Percentiles rank a stretch among this genome's conserved stretches.
Conservation (phyloP, 805 yeast species). For the Yamadazyma sp. region DNA sequence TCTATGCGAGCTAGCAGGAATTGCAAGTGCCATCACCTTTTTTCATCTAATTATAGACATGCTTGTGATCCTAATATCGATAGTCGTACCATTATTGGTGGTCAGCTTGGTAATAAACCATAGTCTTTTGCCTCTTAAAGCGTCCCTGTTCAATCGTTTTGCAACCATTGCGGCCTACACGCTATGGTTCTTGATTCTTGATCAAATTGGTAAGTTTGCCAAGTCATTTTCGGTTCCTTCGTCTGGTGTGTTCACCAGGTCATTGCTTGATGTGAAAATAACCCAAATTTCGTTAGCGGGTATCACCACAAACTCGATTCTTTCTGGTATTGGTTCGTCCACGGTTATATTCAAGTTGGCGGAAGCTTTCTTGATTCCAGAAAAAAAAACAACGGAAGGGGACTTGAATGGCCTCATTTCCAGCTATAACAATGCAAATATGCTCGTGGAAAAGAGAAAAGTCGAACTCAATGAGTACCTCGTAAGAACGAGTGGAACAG, state of each 20-base stretch:
- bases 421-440: slow-evolving; percentile 42
- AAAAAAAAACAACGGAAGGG: slow-evolving; percentile 20
- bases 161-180: slow-evolving; percentile 12
- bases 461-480: slow-evolving; percentile 26
- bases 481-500: slow-evolving; percentile 24
- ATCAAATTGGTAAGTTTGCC: slow-evolving; percentile 27
- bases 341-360: slow-evolving; percentile 39
- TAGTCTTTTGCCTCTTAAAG: slow-evolving; percentile 21
- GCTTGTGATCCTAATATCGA: slow-evolving; percentile 39
- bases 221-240: slow-evolving; percentile 8
- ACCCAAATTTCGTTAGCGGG: slow-evolving; percentile 50
- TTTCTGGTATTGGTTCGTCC: slow-evolving; percentile 54
- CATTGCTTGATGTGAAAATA: slow-evolving; percentile 42
- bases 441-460: slow-evolving; percentile 33
- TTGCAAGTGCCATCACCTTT: slow-evolving; percentile 25
- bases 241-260: slow-evolving; percentile 13
- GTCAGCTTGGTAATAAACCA: slow-evolving; percentile 31
- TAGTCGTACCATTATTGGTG: slow-evolving; percentile 45
- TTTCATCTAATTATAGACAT: slow-evolving; percentile 41
- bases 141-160: slow-evolving; percentile 4
- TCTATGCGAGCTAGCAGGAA: slow-evolving; percentile 35
- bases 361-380: neutral
- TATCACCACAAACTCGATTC: slow-evolving; percentile 47
- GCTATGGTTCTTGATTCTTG: slow-evolving; percentile 35
- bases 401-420: slow-evolving; percentile 36